phyloP scores from a whole-genome alignment of 2,329 filamentous ascomycete species.

The Colletotrichum filicis region DNA sequence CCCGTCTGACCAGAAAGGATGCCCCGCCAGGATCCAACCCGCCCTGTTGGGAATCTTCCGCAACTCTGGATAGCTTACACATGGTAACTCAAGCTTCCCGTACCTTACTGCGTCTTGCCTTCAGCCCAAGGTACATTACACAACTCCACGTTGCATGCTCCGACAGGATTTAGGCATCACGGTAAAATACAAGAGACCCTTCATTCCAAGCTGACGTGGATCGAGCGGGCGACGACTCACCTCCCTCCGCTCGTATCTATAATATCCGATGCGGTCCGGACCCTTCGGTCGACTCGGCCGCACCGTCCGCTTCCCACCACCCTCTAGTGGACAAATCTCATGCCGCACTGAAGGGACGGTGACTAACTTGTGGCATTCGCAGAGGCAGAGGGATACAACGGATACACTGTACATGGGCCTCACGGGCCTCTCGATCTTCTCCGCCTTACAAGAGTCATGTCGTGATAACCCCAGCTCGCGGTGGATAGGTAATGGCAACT shows the following conservation, averaged over 20 bases:
- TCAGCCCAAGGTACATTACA: neutral
- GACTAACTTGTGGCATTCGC: too few relatives aligned
- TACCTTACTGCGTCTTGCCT: too few relatives aligned
- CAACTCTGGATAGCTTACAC: neutral
- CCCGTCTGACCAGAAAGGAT: neutral
- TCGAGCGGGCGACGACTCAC: neutral
- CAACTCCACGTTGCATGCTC: neutral
- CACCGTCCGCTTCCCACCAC: neutral
- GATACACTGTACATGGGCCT: neutral
- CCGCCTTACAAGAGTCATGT: neutral
- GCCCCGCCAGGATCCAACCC: neutral
- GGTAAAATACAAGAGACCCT: neutral
- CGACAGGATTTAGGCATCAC: neutral
- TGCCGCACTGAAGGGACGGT: neutral
- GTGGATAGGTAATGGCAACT: neutral
- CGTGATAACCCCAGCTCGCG: neutral
- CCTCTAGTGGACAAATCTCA: neutral
- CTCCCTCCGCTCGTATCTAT: neutral
- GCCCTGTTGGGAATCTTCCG: neutral
- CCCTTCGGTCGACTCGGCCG: slow-evolving; percentile 6
- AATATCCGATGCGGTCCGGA: neutral
- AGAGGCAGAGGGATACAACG: too few relatives aligned
- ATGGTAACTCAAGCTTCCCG: neutral
- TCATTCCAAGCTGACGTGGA: slow-evolving; percentile 3
- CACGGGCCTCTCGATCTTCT: neutral